Evolutionary conservation across 2,329 filamentous ascomycete genomes (phyloP).

Genomic region (Aspergillus viridinutans): DNA sequence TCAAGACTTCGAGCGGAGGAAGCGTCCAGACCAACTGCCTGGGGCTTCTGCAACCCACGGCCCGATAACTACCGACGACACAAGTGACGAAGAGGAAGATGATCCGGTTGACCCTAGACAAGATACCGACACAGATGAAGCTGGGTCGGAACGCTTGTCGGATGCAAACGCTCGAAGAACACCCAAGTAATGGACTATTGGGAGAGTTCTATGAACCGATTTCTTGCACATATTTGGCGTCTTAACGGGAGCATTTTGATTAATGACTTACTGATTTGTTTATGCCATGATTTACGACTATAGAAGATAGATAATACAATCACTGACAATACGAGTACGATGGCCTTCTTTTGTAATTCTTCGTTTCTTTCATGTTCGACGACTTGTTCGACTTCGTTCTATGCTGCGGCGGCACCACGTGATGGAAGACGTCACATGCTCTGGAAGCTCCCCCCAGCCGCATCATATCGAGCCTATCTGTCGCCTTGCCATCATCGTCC

Average conservation of each 20-base stretch:
- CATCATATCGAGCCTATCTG: not conserved
- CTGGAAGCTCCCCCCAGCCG: not conserved
- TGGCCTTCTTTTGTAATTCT: not conserved
- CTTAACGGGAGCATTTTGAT: not conserved
- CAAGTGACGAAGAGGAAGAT: constrained; percentile 36
- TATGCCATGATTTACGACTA: not conserved
- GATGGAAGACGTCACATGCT: constrained; percentile 5
- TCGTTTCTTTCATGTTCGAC: not conserved
- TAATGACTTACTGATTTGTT: not conserved
- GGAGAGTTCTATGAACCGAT: not conserved
- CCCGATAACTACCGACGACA: constrained; percentile 33
- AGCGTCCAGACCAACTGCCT: constrained; percentile 46
- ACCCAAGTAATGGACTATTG: not conserved
- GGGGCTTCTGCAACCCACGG: constrained; percentile 32
- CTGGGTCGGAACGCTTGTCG: constrained; percentile 14
- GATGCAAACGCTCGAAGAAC: constrained; percentile 4
- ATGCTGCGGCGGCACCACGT: not conserved
- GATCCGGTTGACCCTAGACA: constrained; percentile 14
- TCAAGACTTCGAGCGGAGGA: constrained; percentile 85
- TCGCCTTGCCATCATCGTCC: not conserved
- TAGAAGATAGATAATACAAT: not conserved
- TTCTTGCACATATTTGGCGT: not conserved
- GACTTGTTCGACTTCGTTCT: not conserved
- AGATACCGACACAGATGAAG: constrained; percentile 9
- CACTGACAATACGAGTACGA: not conserved